phyloP scores from a whole-genome alignment of 257 asterid species.

The Perilla frutescens region DNA sequence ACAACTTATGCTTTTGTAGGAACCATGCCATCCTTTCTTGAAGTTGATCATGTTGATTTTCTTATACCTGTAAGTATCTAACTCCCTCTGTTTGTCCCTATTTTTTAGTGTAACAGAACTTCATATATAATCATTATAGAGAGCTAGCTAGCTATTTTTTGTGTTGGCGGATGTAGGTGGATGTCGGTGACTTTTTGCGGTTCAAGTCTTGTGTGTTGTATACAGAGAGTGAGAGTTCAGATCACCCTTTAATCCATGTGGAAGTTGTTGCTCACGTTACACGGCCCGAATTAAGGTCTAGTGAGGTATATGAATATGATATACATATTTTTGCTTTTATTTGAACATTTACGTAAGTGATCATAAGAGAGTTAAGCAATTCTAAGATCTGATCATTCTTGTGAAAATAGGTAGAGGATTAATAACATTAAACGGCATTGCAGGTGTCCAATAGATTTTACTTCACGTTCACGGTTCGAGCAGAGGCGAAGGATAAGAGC shows the following conservation, averaged over 20 bases:
- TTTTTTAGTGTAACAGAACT: no score
- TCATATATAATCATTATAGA: no score
- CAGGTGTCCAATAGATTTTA: constrained; percentile 91
- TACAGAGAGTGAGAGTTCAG: constrained; percentile 71
- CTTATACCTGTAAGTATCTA: constrained; percentile 76
- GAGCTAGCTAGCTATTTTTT: neutral
- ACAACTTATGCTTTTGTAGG: constrained; percentile 95
- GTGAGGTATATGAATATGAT: constrained; percentile 67
- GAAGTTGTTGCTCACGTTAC: constrained; percentile 98
- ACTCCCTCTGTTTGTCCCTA: neutral
- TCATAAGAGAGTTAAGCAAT: neutral
- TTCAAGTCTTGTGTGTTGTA: constrained; percentile 83
- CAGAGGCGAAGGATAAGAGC: constrained; percentile 78
- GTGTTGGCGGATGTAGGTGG: constrained; percentile 63
- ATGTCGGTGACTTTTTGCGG: constrained; percentile 97
- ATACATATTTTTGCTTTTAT: no score
- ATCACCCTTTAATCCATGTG: constrained; percentile 74
- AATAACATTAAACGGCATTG: neutral
- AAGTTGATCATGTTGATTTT: constrained; percentile 95
- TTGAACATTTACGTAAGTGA: no score
- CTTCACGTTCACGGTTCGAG: constrained; percentile 84
- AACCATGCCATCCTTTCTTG: constrained; percentile 90
- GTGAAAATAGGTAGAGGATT: no score
- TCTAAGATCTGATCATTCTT: no score
- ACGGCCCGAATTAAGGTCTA: constrained; percentile 88